phyloP scores from a whole-genome alignment of 495 filamentous ascomycete genomes.

The Penicillium longicatenatum region DNA sequence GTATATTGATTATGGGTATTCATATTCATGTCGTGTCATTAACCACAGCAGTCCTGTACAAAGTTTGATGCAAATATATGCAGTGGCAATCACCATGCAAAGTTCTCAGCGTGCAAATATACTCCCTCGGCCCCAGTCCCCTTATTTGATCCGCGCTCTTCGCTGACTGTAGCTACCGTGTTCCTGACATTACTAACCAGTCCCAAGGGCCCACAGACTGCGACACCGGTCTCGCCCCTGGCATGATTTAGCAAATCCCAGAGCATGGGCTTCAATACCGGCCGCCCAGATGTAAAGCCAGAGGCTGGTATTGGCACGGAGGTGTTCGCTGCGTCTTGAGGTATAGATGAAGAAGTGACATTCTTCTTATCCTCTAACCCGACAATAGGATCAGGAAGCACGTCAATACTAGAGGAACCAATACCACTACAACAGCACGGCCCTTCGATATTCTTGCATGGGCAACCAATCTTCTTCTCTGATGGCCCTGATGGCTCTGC shows the following conservation, averaged over 20 bases:
- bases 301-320: not conserved
- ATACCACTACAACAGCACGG: slow-evolving; percentile 10
- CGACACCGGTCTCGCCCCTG: slow-evolving; percentile 8
- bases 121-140: slow-evolving; percentile 14
- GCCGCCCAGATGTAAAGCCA: slow-evolving; percentile 4
- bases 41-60: not conserved
- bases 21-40: not conserved
- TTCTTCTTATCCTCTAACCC: not conserved
- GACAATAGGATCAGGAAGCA: not conserved
- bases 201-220: slow-evolving; percentile 11
- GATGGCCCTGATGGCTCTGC: not conserved
- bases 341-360: not conserved
- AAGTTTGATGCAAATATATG: not conserved
- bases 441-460: slow-evolving; percentile 1
- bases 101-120: slow-evolving; percentile 13
- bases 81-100: slow-evolving; percentile 3
- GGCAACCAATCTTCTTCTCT: slow-evolving; percentile 3
- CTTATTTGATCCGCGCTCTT: slow-evolving; percentile 11
- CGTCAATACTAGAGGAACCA: not conserved
- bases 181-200: slow-evolving; percentile 9
- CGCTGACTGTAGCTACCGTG: slow-evolving; percentile 11
- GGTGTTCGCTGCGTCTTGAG: not conserved
- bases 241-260: slow-evolving; percentile 7
- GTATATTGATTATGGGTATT: not conserved
- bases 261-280: not conserved